phyloP scores from a whole-genome alignment of 2,329 filamentous ascomycete species.

The Diaporthe vaccinii region DNA sequence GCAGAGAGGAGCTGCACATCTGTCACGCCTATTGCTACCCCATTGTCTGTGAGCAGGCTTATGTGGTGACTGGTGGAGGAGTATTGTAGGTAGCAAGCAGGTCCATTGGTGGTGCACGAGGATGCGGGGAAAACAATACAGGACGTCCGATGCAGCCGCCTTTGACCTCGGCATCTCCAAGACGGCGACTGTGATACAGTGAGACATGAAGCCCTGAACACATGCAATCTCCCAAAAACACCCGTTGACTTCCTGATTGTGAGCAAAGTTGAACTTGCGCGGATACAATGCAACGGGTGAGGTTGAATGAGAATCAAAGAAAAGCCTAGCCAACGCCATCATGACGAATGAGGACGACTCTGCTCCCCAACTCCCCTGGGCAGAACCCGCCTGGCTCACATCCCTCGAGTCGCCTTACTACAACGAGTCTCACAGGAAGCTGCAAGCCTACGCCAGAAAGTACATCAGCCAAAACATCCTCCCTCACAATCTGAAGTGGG shows the following conservation, averaged over 20 bases:
- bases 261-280: neutral
- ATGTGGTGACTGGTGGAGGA: neutral
- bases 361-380: constrained; percentile 42
- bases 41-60: neutral
- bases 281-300: neutral
- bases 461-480: constrained; percentile 70
- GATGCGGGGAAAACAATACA: constrained; percentile 5
- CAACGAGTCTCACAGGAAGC: constrained; percentile 67
- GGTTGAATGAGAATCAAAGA: neutral
- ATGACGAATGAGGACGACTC: neutral
- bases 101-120: neutral
- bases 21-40: neutral
- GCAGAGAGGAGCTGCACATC: too few species aligned
- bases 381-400: constrained; percentile 45
- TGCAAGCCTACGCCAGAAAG: constrained; percentile 68
- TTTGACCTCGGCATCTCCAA: constrained; percentile 24
- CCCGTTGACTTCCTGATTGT: neutral
- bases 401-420: constrained; percentile 66
- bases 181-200: neutral
- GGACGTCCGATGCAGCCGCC: neutral
- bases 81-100: too few species aligned
- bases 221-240: neutral
- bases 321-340: neutral
- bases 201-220: neutral
- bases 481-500: constrained; percentile 73